Evolutionary conservation across 257 asterid species (phyloP).

Genomic region (Primulina eburnea): DNA sequence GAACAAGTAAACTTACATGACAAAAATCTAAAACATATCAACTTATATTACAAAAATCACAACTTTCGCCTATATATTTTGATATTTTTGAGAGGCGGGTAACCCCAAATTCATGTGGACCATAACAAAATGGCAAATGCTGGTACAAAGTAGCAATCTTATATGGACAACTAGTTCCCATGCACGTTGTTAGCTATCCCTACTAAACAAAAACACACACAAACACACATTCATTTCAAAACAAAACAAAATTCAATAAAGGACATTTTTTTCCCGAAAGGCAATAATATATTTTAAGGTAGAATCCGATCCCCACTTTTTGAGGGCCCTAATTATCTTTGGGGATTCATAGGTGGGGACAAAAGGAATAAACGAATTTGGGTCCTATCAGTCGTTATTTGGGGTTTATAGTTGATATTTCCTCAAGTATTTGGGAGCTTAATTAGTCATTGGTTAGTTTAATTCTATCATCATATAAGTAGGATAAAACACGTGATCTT

Average conservation of each 20-base stretch:
- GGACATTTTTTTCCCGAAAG: constrained; percentile 1
- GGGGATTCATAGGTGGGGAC: constrained; percentile 25
- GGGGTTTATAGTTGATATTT: too few relatives aligned
- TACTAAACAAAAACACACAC: not conserved
- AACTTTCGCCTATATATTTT: too few relatives aligned
- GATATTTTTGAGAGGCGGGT: not conserved
- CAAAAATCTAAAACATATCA: too few relatives aligned
- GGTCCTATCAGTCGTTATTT: not conserved
- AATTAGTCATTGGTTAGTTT: too few relatives aligned
- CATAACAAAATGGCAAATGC: not conserved
- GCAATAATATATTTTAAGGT: not conserved
- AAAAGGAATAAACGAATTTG: constrained; percentile 10
- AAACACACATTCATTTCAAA: too few relatives aligned
- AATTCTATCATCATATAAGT: too few relatives aligned
- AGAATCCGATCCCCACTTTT: constrained; percentile 28
- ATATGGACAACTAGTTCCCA: not conserved
- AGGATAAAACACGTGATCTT: too few relatives aligned
- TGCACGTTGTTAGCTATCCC: not conserved
- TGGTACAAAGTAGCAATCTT: not conserved
- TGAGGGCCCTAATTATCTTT: constrained; percentile 9
- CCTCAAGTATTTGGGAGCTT: too few relatives aligned
- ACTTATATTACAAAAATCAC: too few relatives aligned
- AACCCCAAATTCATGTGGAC: not conserved
- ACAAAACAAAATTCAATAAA: constrained; percentile 2
- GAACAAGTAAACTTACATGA: too few relatives aligned